phyloP scores from a whole-genome alignment of 2,329 filamentous ascomycete species.

The Dissoconium aciculare region DNA sequence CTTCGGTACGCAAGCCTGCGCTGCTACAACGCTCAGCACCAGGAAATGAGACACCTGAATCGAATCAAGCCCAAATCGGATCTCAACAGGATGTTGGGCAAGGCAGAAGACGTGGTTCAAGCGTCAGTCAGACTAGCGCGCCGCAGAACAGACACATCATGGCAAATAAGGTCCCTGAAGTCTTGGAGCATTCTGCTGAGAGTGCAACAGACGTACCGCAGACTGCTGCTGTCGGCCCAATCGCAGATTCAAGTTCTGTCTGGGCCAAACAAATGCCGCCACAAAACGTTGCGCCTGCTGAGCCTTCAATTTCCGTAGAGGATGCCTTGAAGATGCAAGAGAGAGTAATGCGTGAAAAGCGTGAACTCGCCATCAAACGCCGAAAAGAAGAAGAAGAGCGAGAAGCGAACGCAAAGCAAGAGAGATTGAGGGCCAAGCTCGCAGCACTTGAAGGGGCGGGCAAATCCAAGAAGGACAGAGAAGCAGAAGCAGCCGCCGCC shows the following conservation, averaged over 20 bases:
- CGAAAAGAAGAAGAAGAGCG: constrained; percentile 19
- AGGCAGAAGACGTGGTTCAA: constrained; percentile 64
- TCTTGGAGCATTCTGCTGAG: too few species aligned
- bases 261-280: constrained; percentile 23
- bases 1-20: constrained; percentile 54
- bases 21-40: constrained; percentile 60
- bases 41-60: constrained; percentile 68
- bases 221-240: constrained; percentile 1
- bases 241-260: constrained; percentile 21
- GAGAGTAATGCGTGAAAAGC: constrained; percentile 32
- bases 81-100: constrained; percentile 50
- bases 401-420: constrained; percentile 17
- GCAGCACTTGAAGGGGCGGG: constrained; percentile 22
- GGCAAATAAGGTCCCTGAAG: constrained; percentile 1
- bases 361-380: constrained; percentile 18
- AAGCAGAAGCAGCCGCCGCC: constrained; percentile 20
- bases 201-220: too few species aligned
- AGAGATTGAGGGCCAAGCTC: constrained; percentile 20
- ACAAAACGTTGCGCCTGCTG: constrained; percentile 5
- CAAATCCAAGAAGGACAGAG: constrained; percentile 22
- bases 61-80: constrained; percentile 65
- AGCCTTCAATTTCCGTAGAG: constrained; percentile 30
- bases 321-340: constrained; percentile 50
- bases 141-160: constrained; percentile 48
- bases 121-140: constrained; percentile 75